These are phyloP conservation scores for Colletotrichum tropicale DNA, from an alignment of 2,329 filamentous ascomycete genomes.

Conservation along the genomic window DNA sequence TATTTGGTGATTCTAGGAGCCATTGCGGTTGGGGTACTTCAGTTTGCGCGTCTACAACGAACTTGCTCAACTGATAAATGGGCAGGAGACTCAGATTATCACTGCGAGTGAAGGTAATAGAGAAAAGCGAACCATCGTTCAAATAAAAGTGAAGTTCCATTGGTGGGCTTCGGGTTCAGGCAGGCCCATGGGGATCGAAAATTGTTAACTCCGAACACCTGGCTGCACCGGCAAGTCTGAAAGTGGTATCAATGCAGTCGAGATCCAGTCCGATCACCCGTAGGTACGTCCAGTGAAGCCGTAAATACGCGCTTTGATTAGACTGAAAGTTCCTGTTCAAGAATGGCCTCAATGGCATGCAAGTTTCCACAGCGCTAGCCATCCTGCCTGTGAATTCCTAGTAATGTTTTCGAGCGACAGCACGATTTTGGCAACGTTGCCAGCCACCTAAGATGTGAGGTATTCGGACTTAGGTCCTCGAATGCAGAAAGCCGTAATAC, in stretches of 20 bases:
- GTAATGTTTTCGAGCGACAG: background rate
- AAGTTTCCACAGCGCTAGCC: background rate
- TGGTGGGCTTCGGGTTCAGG: background rate
- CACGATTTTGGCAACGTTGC: background rate
- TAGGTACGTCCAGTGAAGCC: background rate
- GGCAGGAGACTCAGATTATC: background rate
- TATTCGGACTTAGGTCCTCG: background rate
- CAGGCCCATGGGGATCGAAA: background rate
- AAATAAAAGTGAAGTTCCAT: background rate
- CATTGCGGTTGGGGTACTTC: background rate
- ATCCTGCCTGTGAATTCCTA: background rate
- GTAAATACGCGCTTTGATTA: background rate
- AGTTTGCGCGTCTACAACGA: background rate
- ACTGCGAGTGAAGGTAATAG: background rate
- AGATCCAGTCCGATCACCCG: background rate
- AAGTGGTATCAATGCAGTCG: background rate
- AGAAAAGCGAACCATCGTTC: background rate
- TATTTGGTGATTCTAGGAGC: conserved; percentile 19
- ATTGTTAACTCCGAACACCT: background rate
- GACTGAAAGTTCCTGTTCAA: background rate
- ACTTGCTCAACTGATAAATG: background rate
- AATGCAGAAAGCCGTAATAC: background rate
- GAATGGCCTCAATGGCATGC: background rate
- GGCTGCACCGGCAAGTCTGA: background rate
- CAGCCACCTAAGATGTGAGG: background rate